Base-by-base conservation (phyloP, 129 eudicot species). In the Scalesia atractyloides region DNA sequence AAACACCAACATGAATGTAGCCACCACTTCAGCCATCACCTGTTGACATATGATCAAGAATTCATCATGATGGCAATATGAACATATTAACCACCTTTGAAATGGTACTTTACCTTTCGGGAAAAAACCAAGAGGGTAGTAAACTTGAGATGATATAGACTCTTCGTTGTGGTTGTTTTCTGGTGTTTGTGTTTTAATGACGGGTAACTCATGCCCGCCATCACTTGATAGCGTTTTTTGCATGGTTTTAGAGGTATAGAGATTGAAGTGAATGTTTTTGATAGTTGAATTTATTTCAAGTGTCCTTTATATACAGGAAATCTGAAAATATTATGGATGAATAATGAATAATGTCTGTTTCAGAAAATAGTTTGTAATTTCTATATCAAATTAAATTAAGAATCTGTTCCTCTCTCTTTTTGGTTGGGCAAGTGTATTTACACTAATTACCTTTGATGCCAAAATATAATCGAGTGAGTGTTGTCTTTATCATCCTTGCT, bases 51-150 rank as follows among this genome's bases (percentile, higher is more conserved):
- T 7, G 10, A 41, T 41, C 10, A 41, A 11, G 50, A 46, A 10
- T 10, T 46, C 49, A 46, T 46, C 50, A 9, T 11, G 50, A 46
- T 46, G 11, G 2, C 15, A 46, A 46, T 46, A 46, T 11, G 50
- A 46, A 10, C 8, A 39, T 7, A 44, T 44, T 9, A 44, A 44
- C 4, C 50, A 46, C 50, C 50, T 9, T 46, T 46, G 50, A 46
- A 12, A 51, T 16, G 54, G 46, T 37, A 39, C 30, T 11, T 65
- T 64, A 52, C 73, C 79, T 74, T 74, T 14, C 26, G 47, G 9
- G 54, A 3, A 52, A 52, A 74, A 74, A 36, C 64, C 53, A 9
- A 72, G 73, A 15, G 79, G 79, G 26, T 65, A 73, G 34, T 46
- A 19, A 64, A 15, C 56, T 7, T 51, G 64, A 64, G 39, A 64